Percentiles rank a stretch among this genome's conserved stretches.
These are phyloP conservation scores for Polyporus tsugae DNA, from an alignment of 1,284 basidiomycete species.

Conservation along the genomic window DNA sequence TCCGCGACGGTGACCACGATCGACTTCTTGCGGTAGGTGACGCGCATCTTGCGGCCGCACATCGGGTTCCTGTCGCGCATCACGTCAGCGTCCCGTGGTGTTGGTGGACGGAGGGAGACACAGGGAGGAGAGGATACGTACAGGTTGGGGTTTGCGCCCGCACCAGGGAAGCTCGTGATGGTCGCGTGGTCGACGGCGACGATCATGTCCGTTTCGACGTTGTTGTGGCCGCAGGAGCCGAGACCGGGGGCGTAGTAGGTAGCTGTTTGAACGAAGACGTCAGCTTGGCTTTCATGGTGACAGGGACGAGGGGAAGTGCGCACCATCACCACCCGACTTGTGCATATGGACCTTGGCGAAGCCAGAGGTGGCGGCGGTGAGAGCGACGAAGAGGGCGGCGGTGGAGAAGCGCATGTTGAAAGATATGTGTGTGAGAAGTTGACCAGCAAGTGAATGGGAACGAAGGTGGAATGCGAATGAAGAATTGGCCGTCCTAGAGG, in stretches of 20 bases:
- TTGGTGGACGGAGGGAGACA: background rate
- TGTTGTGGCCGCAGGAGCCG: constrained; percentile 30
- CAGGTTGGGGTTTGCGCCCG: constrained; percentile 29
- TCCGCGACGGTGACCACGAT: constrained; percentile 2
- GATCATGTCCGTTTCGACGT: constrained; percentile 33
- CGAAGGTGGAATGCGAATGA: constrained; percentile 21
- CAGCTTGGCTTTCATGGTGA: background rate
- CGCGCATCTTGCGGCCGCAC: constrained; percentile 44
- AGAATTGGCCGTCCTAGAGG: background rate
- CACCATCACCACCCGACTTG: constrained; percentile 1
- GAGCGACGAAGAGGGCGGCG: background rate
- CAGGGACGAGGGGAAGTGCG: background rate
- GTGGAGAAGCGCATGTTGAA: constrained; percentile 1
- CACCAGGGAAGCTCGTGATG: constrained; percentile 32
- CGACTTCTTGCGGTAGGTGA: constrained; percentile 38
- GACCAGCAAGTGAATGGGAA: background rate
- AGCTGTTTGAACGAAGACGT: constrained; percentile 3
- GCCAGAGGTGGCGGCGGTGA: background rate
- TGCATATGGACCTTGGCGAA: background rate
- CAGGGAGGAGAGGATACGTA: constrained; percentile 11
- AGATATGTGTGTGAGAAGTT: too few species aligned
- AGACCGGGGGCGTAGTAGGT: constrained; percentile 34
- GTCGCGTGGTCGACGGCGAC: constrained; percentile 28
- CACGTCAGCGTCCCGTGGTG: constrained; percentile 1
- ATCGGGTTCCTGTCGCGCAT: constrained; percentile 42